Evolutionary conservation across 106 monocot species (phyloP).

Genomic region (Acorus gramineus): DNA sequence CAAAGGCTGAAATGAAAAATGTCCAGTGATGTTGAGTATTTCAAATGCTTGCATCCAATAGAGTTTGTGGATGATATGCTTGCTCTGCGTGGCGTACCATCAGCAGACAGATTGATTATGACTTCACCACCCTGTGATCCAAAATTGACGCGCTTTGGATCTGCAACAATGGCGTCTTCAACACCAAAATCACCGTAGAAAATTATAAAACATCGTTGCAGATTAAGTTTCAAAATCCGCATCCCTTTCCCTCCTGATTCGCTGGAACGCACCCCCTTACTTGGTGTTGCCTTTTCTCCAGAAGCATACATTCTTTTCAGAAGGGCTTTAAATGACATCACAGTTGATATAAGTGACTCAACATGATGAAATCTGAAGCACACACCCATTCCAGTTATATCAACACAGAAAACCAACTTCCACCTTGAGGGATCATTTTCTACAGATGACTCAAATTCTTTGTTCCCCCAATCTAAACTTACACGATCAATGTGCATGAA

Average conservation of each 20-base stretch:
- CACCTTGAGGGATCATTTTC: conserved; percentile 20
- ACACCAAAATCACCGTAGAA: conserved; percentile 62
- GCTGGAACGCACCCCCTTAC: conserved; percentile 27
- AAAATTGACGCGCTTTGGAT: conserved; percentile 92
- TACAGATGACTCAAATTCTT: conserved; percentile 42
- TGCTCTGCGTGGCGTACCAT: conserved; percentile 74
- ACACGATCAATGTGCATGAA: conserved; percentile 60
- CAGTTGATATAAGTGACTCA: conserved; percentile 47
- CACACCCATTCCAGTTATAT: conserved; percentile 62
- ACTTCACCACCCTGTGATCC: conserved; percentile 83
- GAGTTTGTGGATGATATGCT: conserved; percentile 37
- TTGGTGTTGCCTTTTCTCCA: conserved; percentile 27
- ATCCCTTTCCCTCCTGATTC: conserved; percentile 38
- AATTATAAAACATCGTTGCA: conserved; percentile 60
- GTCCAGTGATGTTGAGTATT: conserved; percentile 57
- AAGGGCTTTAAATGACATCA: conserved; percentile 48
- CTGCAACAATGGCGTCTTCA: conserved; percentile 61
- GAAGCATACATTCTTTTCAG: conserved; percentile 37
- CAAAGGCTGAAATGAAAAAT: conserved; percentile 40
- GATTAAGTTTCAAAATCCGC: conserved; percentile 45
- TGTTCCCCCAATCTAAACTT: conserved; percentile 64
- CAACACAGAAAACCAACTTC: conserved; percentile 40
- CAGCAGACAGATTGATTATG: conserved; percentile 46
- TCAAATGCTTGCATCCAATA: conserved; percentile 41
- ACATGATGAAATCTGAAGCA: conserved; percentile 49